Evolutionary conservation across 2,329 filamentous ascomycete species (phyloP).

Genomic region (Paramyrothecium sp.): DNA sequence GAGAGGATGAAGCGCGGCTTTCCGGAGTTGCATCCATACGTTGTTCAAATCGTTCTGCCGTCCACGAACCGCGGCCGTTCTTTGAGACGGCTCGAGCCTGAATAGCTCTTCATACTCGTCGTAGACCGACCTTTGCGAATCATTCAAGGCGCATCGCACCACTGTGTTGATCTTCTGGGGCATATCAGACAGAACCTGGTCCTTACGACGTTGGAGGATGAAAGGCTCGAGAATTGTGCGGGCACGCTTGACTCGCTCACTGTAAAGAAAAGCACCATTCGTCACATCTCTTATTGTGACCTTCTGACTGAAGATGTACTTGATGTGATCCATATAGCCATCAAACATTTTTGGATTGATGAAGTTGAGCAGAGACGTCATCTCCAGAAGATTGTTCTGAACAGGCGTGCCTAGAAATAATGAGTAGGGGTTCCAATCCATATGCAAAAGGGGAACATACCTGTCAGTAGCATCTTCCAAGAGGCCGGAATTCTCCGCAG

Average conservation of each 20-base stretch:
- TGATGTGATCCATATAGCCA: constrained; percentile 73
- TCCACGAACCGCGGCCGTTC: constrained; percentile 45
- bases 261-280: constrained; percentile 81
- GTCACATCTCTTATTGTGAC: constrained; percentile 78
- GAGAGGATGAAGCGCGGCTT: constrained; percentile 88
- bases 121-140: constrained; percentile 72
- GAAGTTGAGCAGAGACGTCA: constrained; percentile 88
- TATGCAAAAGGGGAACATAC: constrained; percentile 13
- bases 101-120: constrained; percentile 62
- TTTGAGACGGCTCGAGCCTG: constrained; percentile 56
- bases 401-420: constrained; percentile 77
- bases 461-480: constrained; percentile 78
- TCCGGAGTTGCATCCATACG: constrained; percentile 85
- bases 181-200: constrained; percentile 82
- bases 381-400: constrained; percentile 91
- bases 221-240: constrained; percentile 94
- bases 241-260: constrained; percentile 81
- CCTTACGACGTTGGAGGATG: constrained; percentile 89
- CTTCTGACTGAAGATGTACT: constrained; percentile 88
- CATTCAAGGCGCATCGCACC: constrained; percentile 77
- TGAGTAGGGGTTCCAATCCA: constrained; percentile 12
- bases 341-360: constrained; percentile 85
- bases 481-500: constrained; percentile 73
- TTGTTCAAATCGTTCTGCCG: constrained; percentile 61
- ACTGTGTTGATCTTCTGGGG: constrained; percentile 77